Evolutionary conservation across 2,329 filamentous ascomycete genomes (phyloP).

Genomic region (Pseudogymnoascus destructans): DNA sequence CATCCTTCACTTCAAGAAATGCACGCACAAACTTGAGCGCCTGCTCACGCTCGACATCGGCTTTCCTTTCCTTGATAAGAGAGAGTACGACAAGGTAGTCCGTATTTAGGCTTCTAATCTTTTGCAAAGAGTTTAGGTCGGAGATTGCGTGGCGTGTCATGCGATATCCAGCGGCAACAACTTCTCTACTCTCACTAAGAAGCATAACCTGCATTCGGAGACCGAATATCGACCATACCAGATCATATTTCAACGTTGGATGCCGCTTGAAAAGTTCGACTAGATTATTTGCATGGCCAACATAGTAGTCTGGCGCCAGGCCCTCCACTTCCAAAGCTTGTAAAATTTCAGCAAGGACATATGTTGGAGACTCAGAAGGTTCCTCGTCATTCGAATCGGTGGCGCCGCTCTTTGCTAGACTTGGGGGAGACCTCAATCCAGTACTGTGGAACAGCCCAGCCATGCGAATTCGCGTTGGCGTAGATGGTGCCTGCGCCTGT

Average conservation of each 20-base stretch:
- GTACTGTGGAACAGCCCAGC: conserved; percentile 35
- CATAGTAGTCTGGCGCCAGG: conserved; percentile 88
- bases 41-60: conserved; percentile 93
- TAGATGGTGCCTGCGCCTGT: conserved; percentile 29
- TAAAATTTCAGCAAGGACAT: conserved; percentile 76
- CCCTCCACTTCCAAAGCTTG: conserved; percentile 80
- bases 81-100: conserved; percentile 88
- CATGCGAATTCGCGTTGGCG: conserved; percentile 37
- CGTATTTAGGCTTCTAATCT: conserved; percentile 75
- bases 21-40: conserved; percentile 91
- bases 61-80: conserved; percentile 87
- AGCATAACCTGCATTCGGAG: conserved; percentile 91
- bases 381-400: conserved; percentile 53
- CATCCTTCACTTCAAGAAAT: conserved; percentile 90
- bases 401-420: conserved; percentile 39
- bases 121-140: conserved; percentile 77
- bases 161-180: conserved; percentile 86
- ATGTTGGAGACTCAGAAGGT: conserved; percentile 74
- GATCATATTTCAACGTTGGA: conserved; percentile 86
- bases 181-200: conserved; percentile 86
- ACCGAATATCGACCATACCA: conserved; percentile 93
- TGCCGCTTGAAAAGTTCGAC: conserved; percentile 95
- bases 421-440: conserved; percentile 43
- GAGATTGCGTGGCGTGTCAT: conserved; percentile 91
- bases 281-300: conserved; percentile 77